Base-by-base conservation (phyloP, 2,329 filamentous ascomycete genomes). In the Didymella pomorum region DNA sequence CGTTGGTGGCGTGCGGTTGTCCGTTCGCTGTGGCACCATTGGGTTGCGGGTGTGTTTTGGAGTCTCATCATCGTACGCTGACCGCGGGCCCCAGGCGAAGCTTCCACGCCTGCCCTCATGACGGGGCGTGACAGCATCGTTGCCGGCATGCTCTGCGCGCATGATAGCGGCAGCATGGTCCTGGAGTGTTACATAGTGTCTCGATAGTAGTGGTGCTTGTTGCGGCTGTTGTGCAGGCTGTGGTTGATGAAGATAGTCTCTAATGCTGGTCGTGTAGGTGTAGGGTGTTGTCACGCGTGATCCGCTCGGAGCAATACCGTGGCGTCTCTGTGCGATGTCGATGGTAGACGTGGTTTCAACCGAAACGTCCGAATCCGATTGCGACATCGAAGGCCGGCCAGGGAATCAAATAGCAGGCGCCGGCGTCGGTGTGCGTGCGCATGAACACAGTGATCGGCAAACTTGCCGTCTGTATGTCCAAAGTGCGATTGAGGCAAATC, bases 151-250 rank as follows among this genome's bases (percentile, higher is more conserved):
- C 10, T 58, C 57, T 25, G 39, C 48, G 18, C 52, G 51, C 4
- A 66, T 26, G 14, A 61, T 21, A 31, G 26, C 53, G 35, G 68
- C 57, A 20, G 67, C 68, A 58, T 76, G 71, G 11, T 75, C 68
- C 52, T 70, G 67, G 3, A 73, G 53, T 31, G 71, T 64, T 25
- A 58, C 63, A 51, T 64, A 69, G 23, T 71, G 66, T 41, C 65
- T 62, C 6, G 61, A 45, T 11, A 64, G 39, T 21, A 6, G 37
- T 4, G 18, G 10, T 8, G 23, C 16, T 51, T 8, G 51, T 46
- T 12, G 60, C 57, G 42, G 49, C 6, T 14, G 52, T 42, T 11
- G 58, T 61, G 41, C 46, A 7, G 58, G 51, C 39, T 54, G 50
- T 11, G 52, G 52, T 7, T 58, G 39, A 21, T 58, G 35, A n/a